Conservation (phyloP, 345 rosid genomes). For the Eucalyptus pumila region DNA sequence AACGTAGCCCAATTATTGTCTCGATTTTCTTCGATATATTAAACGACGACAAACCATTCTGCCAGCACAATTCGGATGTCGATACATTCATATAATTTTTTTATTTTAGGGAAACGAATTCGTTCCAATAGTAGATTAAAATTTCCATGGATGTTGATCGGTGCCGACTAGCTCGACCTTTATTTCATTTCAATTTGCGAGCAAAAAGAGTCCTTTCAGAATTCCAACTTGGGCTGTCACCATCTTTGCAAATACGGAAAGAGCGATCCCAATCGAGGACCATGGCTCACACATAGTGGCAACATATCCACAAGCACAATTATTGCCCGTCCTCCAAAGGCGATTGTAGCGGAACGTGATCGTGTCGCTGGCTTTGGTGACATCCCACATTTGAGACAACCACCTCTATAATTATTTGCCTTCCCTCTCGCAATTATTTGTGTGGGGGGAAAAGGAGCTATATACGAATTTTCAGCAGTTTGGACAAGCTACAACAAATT, state of each 20-base stretch:
- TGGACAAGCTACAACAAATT: background rate
- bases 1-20: background rate
- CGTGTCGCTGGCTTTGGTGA: slow-evolving; percentile 25
- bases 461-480: background rate
- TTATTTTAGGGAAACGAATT: background rate
- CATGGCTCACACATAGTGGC: background rate
- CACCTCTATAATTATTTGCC: slow-evolving; percentile 21
- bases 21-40: background rate
- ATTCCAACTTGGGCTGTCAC: background rate
- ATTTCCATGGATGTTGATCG: background rate
- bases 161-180: background rate
- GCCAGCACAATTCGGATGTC: background rate
- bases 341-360: slow-evolving; percentile 17
- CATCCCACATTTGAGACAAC: slow-evolving; percentile 11
- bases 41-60: background rate
- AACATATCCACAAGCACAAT: background rate
- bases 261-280: background rate
- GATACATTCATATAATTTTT: background rate
- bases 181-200: background rate
- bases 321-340: background rate
- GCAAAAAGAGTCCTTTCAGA: background rate
- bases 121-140: background rate
- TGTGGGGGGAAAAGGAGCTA: background rate
- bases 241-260: background rate
- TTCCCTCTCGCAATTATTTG: background rate